Conservation (phyloP, 768 basidiomycete species). For the Paxillus rubicundulus region DNA sequence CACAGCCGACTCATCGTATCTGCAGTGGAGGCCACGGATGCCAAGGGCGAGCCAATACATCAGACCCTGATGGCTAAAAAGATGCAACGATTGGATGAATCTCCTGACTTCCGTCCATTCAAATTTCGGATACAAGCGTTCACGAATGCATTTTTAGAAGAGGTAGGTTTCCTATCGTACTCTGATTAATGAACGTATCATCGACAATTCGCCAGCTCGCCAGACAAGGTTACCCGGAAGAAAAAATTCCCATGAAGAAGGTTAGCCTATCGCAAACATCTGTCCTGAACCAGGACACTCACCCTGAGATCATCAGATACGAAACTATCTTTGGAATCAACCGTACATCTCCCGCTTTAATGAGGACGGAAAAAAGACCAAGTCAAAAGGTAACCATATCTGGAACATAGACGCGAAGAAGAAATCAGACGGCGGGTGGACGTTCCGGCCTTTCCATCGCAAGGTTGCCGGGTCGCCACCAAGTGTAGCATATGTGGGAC, state of each 20-base stretch:
- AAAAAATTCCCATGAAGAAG: conserved; percentile 97
- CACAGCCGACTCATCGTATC: conserved; percentile 15
- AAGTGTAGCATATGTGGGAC: conserved; percentile 73
- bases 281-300: conserved; percentile 6
- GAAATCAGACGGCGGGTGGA: conserved; percentile 70
- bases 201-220: conserved; percentile 55
- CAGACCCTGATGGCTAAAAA: conserved; percentile 99
- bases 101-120: conserved; percentile 95
- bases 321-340: conserved; percentile 95
- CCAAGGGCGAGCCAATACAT: conserved; percentile 95
- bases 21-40: conserved; percentile 87
- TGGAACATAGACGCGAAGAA: conserved; percentile 99
- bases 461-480: conserved; percentile 85
- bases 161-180: conserved; percentile 45
- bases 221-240: conserved; percentile 83
- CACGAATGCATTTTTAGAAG: conserved; percentile 92
- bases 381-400: conserved; percentile 98
- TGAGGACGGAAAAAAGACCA: conserved; percentile 98
- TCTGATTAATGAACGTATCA: conserved; percentile 1
- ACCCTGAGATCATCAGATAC: conserved; percentile 52
- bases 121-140: conserved; percentile 99
- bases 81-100: conserved; percentile 97
- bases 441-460: conserved; percentile 84
- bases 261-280: conserved; percentile 39
- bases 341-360: conserved; percentile 95